Conservation (phyloP, 768 basidiomycete species). For the Lactifluus piperatus region DNA sequence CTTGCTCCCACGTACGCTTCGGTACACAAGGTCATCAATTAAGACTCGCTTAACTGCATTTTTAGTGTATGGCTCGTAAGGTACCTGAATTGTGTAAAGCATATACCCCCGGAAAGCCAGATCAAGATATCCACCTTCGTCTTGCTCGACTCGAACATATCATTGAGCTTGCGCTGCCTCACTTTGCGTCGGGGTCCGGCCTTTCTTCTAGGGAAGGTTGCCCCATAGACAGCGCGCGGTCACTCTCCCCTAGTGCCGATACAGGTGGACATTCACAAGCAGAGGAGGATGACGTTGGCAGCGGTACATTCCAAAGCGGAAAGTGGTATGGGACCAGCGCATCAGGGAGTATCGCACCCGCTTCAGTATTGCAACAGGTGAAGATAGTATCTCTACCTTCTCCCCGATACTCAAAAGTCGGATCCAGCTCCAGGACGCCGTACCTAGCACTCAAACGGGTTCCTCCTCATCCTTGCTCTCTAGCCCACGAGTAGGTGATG, state of each 20-base stretch:
- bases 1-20: conserved; percentile 67
- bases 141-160: conserved; percentile 74
- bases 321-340: conserved; percentile 83
- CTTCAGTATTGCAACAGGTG: conserved; percentile 73
- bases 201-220: conserved; percentile 24
- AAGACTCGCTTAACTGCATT: conserved; percentile 13
- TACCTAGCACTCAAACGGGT: conserved; percentile 30
- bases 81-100: conserved; percentile 84
- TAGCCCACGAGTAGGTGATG: conserved; percentile 21
- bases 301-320: conserved; percentile 73
- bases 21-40: conserved; percentile 7
- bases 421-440: conserved; percentile 44
- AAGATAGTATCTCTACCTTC: conserved; percentile 6
- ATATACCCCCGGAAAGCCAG: conserved; percentile 80
- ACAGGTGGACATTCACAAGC: conserved; percentile 64
- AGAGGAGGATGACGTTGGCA: conserved; percentile 69
- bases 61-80: conserved; percentile 73
- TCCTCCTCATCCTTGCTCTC: conserved; percentile 5
- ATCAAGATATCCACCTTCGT: conserved; percentile 71
- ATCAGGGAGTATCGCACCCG: conserved; percentile 74
- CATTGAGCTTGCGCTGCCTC: conserved; percentile 70
- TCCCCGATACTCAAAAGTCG: neutral
- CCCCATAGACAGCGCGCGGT: conserved; percentile 32
- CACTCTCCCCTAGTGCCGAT: conserved; percentile 44
- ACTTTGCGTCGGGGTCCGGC: conserved; percentile 46